Conservation (phyloP, 345 rosid species). For the Jatropha curcas region DNA sequence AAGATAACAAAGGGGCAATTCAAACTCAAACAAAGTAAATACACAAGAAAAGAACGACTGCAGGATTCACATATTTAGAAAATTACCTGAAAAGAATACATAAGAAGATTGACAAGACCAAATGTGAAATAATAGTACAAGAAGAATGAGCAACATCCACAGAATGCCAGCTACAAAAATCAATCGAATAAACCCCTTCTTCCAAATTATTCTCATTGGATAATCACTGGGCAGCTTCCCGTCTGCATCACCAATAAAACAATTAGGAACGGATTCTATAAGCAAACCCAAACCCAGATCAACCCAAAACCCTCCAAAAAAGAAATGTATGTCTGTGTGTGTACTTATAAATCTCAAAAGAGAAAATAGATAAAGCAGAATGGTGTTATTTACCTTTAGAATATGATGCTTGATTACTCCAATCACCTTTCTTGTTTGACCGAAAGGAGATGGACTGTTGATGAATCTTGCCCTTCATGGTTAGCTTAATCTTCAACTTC, state of each 20-base stretch:
- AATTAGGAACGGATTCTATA: not conserved
- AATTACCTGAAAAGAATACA: constrained; percentile 74
- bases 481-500: not conserved
- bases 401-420: constrained; percentile 35
- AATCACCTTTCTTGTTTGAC: constrained; percentile 61
- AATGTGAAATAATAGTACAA: constrained; percentile 64
- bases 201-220: constrained; percentile 58
- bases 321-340: not conserved
- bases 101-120: constrained; percentile 88
- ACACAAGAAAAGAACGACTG: not conserved
- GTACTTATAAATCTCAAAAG: too few species aligned
- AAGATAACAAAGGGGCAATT: not conserved
- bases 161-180: constrained; percentile 75
- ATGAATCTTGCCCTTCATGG: constrained; percentile 55
- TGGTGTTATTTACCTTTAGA: constrained; percentile 39
- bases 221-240: constrained; percentile 51
- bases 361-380: not conserved
- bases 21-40: not conserved
- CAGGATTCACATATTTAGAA: not conserved
- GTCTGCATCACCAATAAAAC: constrained; percentile 35
- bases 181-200: constrained; percentile 72
- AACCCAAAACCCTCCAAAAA: not conserved
- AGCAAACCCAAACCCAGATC: not conserved
- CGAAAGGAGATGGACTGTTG: constrained; percentile 60
- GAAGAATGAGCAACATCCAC: constrained; percentile 86